Conservation (phyloP, 305 asterid species). For the Petunia hybrid region DNA sequence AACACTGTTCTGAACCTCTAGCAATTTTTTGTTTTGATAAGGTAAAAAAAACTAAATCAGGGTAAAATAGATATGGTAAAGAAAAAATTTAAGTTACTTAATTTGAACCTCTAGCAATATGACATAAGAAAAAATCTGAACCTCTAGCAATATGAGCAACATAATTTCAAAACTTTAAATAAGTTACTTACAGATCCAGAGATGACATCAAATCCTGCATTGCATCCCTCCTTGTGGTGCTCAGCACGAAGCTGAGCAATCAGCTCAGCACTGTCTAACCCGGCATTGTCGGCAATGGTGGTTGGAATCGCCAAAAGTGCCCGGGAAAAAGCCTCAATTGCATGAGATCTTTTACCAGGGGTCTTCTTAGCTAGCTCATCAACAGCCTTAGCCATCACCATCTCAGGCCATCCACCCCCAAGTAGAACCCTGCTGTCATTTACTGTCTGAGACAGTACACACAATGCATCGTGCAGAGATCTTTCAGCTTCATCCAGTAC, state of each 20-base stretch:
- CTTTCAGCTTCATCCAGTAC: constrained; percentile 97
- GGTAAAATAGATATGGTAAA: too few species aligned
- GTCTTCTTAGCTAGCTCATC: constrained; percentile 89
- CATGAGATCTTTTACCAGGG: constrained; percentile 88
- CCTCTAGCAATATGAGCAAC: background rate
- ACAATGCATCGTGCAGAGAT: constrained; percentile 89
- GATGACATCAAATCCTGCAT: constrained; percentile 87
- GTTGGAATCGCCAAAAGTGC: constrained; percentile 89
- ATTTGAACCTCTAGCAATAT: background rate
- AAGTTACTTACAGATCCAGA: constrained; percentile 76
- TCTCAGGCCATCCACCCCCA: constrained; percentile 99
- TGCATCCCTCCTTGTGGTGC: constrained; percentile 79
- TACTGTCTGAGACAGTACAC: constrained; percentile 90
- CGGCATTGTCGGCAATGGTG: constrained; percentile 92
- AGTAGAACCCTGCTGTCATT: constrained; percentile 84
- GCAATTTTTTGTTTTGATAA: background rate
- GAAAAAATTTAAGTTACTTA: too few species aligned
- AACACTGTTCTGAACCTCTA: background rate
- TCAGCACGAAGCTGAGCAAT: constrained; percentile 90
- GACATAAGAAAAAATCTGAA: too few species aligned
- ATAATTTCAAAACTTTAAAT: background rate
- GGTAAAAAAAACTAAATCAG: too few species aligned
- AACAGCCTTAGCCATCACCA: constrained; percentile 95
- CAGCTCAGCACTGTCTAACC: constrained; percentile 93
- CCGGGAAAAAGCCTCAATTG: constrained; percentile 89